phyloP scores from a whole-genome alignment of 352 stramenopile genomes.

The Globisporangium okanoganense region DNA sequence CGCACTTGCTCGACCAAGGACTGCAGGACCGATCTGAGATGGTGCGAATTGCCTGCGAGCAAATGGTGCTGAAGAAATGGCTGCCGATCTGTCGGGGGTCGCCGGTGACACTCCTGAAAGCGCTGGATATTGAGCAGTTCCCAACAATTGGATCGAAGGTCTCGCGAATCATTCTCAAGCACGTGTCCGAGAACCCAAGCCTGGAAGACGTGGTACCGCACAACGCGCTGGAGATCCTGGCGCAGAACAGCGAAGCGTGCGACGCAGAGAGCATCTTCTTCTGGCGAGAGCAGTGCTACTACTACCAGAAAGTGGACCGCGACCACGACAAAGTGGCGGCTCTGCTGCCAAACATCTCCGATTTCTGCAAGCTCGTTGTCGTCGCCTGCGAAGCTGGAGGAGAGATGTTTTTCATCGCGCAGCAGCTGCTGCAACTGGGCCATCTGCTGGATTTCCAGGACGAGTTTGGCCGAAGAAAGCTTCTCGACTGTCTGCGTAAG shows the following conservation, averaged over 20 bases:
- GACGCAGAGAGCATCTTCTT: conserved; percentile 68
- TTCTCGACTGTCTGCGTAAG: conserved; percentile 66
- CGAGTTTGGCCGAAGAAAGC: conserved; percentile 66
- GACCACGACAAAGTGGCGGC: conserved; percentile 46
- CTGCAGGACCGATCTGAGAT: conserved; percentile 57
- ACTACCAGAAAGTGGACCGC: conserved; percentile 61
- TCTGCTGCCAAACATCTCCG: conserved; percentile 58
- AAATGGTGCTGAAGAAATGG: conserved; percentile 72
- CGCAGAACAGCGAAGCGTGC: conserved; percentile 31
- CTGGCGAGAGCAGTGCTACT: conserved; percentile 76
- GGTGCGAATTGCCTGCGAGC: conserved; percentile 53
- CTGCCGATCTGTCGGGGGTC: conserved; percentile 52
- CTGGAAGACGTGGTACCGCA: conserved; percentile 29
- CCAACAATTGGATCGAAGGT: conserved; percentile 45
- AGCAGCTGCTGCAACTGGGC: conserved; percentile 62
- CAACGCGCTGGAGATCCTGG: conserved; percentile 45
- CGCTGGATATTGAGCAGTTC: conserved; percentile 64
- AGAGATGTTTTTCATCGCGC: conserved; percentile 60
- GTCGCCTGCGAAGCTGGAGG: conserved; percentile 36
- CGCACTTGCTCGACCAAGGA: conserved; percentile 70
- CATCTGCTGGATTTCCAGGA: conserved; percentile 75
- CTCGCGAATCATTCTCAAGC: conserved; percentile 41
- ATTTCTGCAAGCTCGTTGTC: conserved; percentile 68
- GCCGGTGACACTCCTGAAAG: conserved; percentile 47
- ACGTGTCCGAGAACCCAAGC: conserved; percentile 36